Evolutionary conservation across 495 filamentous ascomycete species (phyloP), one percentile per base, ranked within the genome.

Genomic region (Cercophora newfieldiana): DNA sequence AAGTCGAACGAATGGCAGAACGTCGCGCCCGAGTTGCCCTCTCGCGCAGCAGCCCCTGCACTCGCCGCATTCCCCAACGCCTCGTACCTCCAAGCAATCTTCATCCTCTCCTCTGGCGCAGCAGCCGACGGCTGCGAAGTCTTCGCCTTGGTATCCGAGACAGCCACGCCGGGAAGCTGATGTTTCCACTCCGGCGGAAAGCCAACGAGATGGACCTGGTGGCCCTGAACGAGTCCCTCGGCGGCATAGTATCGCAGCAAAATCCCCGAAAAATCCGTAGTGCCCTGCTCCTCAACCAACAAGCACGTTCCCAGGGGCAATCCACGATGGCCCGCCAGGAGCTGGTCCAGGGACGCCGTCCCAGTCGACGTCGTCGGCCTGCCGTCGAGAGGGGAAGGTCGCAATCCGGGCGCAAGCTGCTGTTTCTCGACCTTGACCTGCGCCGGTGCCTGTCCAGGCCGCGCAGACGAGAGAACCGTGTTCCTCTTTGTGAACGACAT

Each of bases 31-130:
- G 69, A 54, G 30, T 29, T 64, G 30, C 37, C 33, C 33, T 77
- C 75, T 21, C 81, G 88, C 84, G 84, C 84, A 68, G 83, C 81
- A 48, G 82, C 81, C 61, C 26, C 87, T 79, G 79, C 86, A 83
- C 56, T 59, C n/a, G 66, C 59, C 3, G 59, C 44, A 44, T 90
- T 87, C 24, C 92, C 90, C 66, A 97, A 75, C 21, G 88, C 86
- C 75, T 97, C 94, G 79, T 99, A 99, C 76, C 95, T 81, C 95
- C 95, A 99, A 10, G 95, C 95, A 76, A 99, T 99, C 80, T 97
- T 97, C 95, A 99, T 99, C 75, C 87, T 90, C 63, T 96, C 92
- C 30, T 85, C 82, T 14, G 74, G 68, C 1, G 77, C 53, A 0
- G 71, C 22, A 1, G 75, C 69, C 21, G 74, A 66, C 65, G 83